Conservation (phyloP, 2,329 filamentous ascomycete species). For the Aspergillus melleus region DNA sequence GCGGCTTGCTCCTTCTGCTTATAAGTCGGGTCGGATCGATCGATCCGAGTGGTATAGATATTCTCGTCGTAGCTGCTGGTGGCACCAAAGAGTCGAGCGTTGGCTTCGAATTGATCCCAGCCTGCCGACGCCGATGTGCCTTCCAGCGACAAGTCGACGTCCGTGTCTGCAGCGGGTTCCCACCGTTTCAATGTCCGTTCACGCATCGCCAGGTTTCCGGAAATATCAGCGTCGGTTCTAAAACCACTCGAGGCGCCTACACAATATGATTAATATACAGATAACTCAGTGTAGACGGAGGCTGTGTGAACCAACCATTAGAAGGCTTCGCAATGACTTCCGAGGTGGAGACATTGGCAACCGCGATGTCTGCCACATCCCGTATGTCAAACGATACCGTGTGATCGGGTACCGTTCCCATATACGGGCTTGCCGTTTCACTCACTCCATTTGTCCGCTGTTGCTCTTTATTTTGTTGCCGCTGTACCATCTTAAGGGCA, state of each 20-base stretch:
- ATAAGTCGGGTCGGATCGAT: conserved; percentile 81
- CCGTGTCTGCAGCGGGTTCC: conserved; percentile 66
- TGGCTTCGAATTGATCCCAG: conserved; percentile 95
- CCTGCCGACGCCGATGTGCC: conserved; percentile 48
- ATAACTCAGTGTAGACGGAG: neutral
- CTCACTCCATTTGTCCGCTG: conserved; percentile 44
- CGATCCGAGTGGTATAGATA: conserved; percentile 88
- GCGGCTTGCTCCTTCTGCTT: conserved; percentile 74
- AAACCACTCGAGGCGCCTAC: conserved; percentile 69
- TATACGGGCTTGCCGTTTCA: conserved; percentile 39
- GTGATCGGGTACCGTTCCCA: conserved; percentile 47
- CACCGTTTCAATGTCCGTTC: conserved; percentile 80
- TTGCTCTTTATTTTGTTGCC: conserved; percentile 40
- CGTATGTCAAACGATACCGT: conserved; percentile 63
- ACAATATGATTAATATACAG: neutral
- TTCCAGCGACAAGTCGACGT: conserved; percentile 71
- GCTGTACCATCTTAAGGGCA: conserved; percentile 66
- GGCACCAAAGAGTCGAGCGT: conserved; percentile 82
- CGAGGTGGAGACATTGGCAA: conserved; percentile 54
- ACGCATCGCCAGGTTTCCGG: conserved; percentile 65
- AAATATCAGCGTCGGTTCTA: conserved; percentile 86
- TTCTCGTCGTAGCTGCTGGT: conserved; percentile 92
- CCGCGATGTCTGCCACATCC: conserved; percentile 59
- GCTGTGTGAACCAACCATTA: conserved; percentile 54
- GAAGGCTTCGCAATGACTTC: conserved; percentile 53